Conservation (phyloP, 2,329 filamentous ascomycete species). For the Lachnum nothofagi region DNA sequence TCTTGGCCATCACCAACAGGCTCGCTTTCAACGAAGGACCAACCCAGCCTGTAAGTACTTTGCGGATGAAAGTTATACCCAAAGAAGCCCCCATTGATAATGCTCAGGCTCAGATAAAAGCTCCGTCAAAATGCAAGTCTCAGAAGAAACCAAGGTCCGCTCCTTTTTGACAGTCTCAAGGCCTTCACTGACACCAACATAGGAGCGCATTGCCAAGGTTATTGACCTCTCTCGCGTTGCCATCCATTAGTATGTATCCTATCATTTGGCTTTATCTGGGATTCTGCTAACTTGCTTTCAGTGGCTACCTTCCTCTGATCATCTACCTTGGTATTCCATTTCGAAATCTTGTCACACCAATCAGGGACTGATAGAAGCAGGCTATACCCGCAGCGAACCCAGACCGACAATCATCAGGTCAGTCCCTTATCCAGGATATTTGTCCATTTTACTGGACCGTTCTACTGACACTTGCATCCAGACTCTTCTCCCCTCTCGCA, state of each 20-base stretch:
- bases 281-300: conserved; percentile 41
- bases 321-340: conserved; percentile 77
- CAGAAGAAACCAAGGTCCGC: conserved; percentile 91
- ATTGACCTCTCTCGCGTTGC: conserved; percentile 91
- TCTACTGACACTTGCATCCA: conserved; percentile 34
- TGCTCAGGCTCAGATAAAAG: conserved; percentile 10
- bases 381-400: conserved; percentile 91
- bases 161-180: background rate
- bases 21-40: too few species aligned
- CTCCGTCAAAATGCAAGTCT: conserved; percentile 50
- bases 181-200: conserved; percentile 22
- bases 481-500: conserved; percentile 60
- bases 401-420: conserved; percentile 75
- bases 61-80: background rate
- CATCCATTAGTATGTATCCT: conserved; percentile 77
- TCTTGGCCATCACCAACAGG: too few species aligned
- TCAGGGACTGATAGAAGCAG: conserved; percentile 40
- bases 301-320: conserved; percentile 93
- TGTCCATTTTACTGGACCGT: conserved; percentile 9
- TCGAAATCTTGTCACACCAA: conserved; percentile 3
- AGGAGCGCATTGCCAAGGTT: conserved; percentile 97
- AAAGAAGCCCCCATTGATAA: conserved; percentile 7
- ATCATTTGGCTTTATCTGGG: background rate
- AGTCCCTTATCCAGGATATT: conserved; percentile 16
- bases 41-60: conserved; percentile 12